These are phyloP conservation scores for Pythium aristosporum DNA, from an alignment of 352 stramenopile genomes.

Conservation along the genomic window DNA sequence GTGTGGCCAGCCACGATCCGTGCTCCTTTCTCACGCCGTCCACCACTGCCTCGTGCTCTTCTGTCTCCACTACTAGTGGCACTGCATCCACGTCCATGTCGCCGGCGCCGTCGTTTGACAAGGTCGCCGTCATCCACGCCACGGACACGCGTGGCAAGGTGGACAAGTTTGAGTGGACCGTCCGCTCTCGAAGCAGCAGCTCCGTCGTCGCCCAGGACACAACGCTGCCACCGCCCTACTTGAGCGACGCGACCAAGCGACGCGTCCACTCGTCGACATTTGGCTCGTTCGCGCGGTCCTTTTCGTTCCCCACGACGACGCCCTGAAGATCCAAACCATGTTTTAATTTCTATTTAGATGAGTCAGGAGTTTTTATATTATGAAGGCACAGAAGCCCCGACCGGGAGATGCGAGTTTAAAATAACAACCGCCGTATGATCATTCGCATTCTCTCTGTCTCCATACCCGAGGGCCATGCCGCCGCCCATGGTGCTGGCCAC, in stretches of 20 bases:
- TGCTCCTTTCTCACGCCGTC: slow-evolving; percentile 1
- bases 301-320: slow-evolving; percentile 50
- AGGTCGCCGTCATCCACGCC: slow-evolving; percentile 45
- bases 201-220: not conserved
- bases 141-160: slow-evolving; percentile 57
- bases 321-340: not conserved
- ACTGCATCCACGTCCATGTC: slow-evolving; percentile 47
- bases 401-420: not conserved
- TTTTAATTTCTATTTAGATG: too few species aligned
- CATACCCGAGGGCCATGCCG: not conserved
- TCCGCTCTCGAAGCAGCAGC: slow-evolving; percentile 14
- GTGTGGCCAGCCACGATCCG: not conserved
- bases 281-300: slow-evolving; percentile 66
- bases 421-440: not conserved
- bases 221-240: slow-evolving; percentile 64
- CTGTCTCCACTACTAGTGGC: slow-evolving; percentile 15
- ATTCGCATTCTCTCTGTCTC: not conserved
- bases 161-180: slow-evolving; percentile 61
- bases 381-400: not conserved
- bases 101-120: slow-evolving; percentile 59
- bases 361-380: too few species aligned
- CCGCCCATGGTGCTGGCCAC: slow-evolving; percentile 31
- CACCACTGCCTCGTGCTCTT: not conserved
- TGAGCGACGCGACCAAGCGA: slow-evolving; percentile 56
- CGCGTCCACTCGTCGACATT: slow-evolving; percentile 81